Percentiles rank a stretch among this genome's conserved stretches.
phyloP scores from a whole-genome alignment of 345 rosid genomes.

The Draba incana region DNA sequence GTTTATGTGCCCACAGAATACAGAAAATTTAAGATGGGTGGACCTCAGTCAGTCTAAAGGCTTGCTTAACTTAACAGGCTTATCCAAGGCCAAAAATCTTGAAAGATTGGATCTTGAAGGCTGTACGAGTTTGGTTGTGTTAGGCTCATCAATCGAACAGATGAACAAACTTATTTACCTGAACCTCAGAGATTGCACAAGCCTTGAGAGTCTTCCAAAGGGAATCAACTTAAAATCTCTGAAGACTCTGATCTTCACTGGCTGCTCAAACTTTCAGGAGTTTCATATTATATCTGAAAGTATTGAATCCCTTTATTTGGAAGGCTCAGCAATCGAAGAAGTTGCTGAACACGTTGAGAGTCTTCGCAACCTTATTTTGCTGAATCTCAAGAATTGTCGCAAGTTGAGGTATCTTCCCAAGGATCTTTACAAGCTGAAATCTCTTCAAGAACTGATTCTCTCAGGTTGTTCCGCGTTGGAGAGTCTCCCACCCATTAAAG shows the following conservation, averaged over 20 bases:
- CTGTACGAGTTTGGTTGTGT: constrained; percentile 37
- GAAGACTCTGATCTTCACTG: constrained; percentile 32
- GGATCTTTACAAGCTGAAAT: constrained; percentile 35
- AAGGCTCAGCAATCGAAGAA: constrained; percentile 31
- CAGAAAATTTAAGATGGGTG: constrained; percentile 35
- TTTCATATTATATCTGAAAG: constrained; percentile 36
- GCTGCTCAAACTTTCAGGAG: constrained; percentile 34
- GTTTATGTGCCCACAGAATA: constrained; percentile 19
- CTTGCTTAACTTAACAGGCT: constrained; percentile 36
- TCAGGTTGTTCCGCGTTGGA: constrained; percentile 31
- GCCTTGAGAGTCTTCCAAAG: constrained; percentile 31
- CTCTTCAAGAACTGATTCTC: constrained; percentile 39
- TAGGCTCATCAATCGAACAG: constrained; percentile 10
- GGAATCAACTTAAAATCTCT: constrained; percentile 12
- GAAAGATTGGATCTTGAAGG: constrained; percentile 33
- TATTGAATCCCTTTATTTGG: constrained; percentile 28
- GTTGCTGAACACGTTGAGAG: constrained; percentile 31
- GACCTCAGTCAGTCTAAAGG: constrained; percentile 32
- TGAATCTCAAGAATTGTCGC: constrained; percentile 36
- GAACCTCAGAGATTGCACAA: constrained; percentile 34
- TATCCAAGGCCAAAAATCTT: constrained; percentile 39
- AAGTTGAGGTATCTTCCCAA: constrained; percentile 32
- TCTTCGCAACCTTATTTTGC: constrained; percentile 24
- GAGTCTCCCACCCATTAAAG: constrained; percentile 32
- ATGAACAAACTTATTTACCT: constrained; percentile 34